Base-by-base conservation (phyloP, 2,329 filamentous ascomycete genomes). In the Colletotrichum euphorbiae region DNA sequence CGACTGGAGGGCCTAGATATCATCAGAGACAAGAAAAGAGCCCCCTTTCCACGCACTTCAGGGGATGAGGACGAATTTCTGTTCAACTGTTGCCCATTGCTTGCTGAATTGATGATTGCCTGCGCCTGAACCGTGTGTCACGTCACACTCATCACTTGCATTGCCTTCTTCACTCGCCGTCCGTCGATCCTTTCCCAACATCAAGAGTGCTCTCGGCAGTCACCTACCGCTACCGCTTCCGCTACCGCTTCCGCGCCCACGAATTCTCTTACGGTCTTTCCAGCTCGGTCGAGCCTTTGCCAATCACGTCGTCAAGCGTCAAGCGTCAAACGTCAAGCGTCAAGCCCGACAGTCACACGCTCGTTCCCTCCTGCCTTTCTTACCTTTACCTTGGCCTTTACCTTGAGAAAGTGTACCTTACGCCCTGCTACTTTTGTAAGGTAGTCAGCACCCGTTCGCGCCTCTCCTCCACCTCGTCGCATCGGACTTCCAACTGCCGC, bases 131-230 rank as follows among this genome's bases (percentile, higher is more conserved):
- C 33, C 51, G 51, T 54, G 15, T 54, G n/a, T 36, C 50, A 6
- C 33, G 50, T 52, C 24, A 24, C 51, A 40, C 33, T 54, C 51
- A 54, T 54, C 51, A 54, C 38, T 28, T 15, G 9, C 45, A 48
- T n/a, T 54, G n/a, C 31, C 33, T 38, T 38, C 38, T 54, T 31
- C 31, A 40, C 15, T 36, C n/a, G 33, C 51, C 19, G 31, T 42
- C 45, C 45, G 54, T 50, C 61, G 65, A 68, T 68, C 61, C 48
- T 48, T 38, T 51, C 24, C 65, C 60, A 54, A 57, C 46, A 36
- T 40, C 31, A 50, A 28, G 38, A 42, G 50, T 52, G 36, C 38
- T 64, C 48, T 61, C 52, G 46, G 52, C 38, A 64, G 21, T 43
- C 21, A 43, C 24, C 43, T 56, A 48, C 19, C 28, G 42, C 38